Evolutionary conservation across 768 basidiomycete genomes (phyloP).

Genomic region (Naganishia kalamii): DNA sequence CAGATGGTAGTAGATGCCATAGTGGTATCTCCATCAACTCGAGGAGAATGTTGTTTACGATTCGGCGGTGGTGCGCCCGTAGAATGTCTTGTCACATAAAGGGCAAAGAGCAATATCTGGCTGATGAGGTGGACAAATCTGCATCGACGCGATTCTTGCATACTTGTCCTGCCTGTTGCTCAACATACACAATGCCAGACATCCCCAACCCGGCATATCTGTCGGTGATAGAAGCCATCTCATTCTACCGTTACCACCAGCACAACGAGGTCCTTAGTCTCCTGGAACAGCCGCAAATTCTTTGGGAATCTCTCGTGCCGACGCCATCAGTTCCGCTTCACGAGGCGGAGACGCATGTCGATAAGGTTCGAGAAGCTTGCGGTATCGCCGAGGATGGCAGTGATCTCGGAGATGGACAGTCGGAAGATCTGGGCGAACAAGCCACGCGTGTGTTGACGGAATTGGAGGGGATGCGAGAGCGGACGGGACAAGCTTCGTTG

Average conservation of each 20-base stretch:
- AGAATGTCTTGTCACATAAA: not conserved
- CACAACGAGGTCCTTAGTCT: not conserved
- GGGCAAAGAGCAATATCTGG: not conserved
- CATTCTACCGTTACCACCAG: not conserved
- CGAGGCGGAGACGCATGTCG: conserved; percentile 4
- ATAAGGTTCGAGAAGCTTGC: not conserved
- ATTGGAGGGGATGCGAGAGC: not conserved
- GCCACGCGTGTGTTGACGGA: not conserved
- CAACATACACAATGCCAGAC: not conserved
- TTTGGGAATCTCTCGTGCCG: conserved; percentile 13
- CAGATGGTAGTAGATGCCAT: not conserved
- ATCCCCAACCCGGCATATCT: conserved; percentile 21
- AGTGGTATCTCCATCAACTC: not conserved
- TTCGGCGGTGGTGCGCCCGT: not conserved
- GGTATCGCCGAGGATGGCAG: not conserved
- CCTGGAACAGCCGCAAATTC: not conserved
- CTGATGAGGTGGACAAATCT: not conserved
- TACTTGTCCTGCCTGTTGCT: too few relatives aligned
- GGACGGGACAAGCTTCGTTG: not conserved
- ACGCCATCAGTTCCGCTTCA: not conserved
- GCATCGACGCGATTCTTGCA: too few relatives aligned
- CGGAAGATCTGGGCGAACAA: not conserved
- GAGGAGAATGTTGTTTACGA: not conserved
- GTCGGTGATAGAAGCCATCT: conserved; percentile 14
- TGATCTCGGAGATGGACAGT: not conserved